Evolutionary conservation across 805 yeast species (phyloP).

Genomic region (Pichia scutulata): DNA sequence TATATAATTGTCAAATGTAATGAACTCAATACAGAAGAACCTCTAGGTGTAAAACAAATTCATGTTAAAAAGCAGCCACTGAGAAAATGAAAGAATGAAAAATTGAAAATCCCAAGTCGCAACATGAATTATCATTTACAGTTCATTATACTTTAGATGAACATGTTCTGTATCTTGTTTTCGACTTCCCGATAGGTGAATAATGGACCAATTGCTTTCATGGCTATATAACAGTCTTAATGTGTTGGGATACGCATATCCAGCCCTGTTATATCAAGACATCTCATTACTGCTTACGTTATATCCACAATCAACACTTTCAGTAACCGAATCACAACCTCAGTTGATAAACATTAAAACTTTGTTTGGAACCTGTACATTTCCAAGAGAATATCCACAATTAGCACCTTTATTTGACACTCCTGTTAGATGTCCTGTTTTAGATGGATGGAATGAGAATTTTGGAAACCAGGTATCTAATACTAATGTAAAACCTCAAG

Average conservation of each 20-base stretch:
- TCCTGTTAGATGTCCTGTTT: background rate
- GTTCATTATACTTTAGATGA: too few species aligned
- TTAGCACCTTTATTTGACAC: background rate
- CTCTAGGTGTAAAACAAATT: background rate
- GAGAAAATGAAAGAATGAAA: background rate
- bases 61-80: background rate
- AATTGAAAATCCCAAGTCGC: background rate
- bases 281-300: background rate
- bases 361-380: background rate
- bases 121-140: background rate
- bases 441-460: background rate
- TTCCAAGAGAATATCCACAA: background rate
- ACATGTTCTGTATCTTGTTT: too few species aligned
- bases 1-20: background rate
- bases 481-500: slow-evolving; percentile 18
- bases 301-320: background rate
- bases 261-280: background rate
- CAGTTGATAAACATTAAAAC: background rate
- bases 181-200: background rate
- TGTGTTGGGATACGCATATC: background rate
- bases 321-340: background rate
- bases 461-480: slow-evolving; percentile 16
- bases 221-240: background rate
- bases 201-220: background rate
- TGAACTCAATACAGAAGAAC: background rate